Evolutionary conservation across 176 grass and related monocot genomes (phyloP), one percentile per base, ranked within the genome.

Genomic region (Neostapfia colusana): DNA sequence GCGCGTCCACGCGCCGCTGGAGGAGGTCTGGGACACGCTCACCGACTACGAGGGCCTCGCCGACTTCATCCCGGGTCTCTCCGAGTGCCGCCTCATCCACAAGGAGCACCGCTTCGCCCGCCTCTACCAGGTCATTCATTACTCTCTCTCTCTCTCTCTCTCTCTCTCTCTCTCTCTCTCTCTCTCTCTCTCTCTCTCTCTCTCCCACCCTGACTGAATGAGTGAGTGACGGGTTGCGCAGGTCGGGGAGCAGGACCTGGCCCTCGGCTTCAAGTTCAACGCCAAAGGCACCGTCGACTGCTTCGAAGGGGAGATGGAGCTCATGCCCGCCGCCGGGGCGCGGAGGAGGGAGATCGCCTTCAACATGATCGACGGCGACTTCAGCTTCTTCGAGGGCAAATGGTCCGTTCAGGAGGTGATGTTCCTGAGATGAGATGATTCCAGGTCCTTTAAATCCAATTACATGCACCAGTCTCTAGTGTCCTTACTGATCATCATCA

Each of bases 321-420:
- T 37, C 23, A 8, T 87, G 18, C 73, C 88, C 8, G 49, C 57
- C 58, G 48, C 40, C 0, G 72, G 87, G 40, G 49, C 2, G 3
- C 48, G 74, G 60, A 73, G 81, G 55, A 87, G 93, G 81, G 83
- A 88, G 60, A 97, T 97, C 35, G 81, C 78, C 8, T 97, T 97
- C 79, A 91, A 83, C 42, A 97, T 97, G 94, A 71, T 97, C 44
- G 86, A 97, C 4, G 94, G 94, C 44, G 94, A 97, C 24, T 97
- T 97, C 76, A 88, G 89, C 61, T 62, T 82, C 50, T 97, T 97
- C 43, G 27, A 87, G 56, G 93, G 90, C 20, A 85, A 93, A 75
- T 97, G 93, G 93, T 97, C 81, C 8, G 88, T 97, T 8, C n/a
- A 97, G 28, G 78, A 97, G 88, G 90, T 90, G 55, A 77, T 20